A percentile compares a stretch with the other conserved stretches of the same genome.
These are phyloP conservation scores for Trametes elegans DNA, from an alignment of 768 basidiomycete genomes.

Conservation along the genomic window DNA sequence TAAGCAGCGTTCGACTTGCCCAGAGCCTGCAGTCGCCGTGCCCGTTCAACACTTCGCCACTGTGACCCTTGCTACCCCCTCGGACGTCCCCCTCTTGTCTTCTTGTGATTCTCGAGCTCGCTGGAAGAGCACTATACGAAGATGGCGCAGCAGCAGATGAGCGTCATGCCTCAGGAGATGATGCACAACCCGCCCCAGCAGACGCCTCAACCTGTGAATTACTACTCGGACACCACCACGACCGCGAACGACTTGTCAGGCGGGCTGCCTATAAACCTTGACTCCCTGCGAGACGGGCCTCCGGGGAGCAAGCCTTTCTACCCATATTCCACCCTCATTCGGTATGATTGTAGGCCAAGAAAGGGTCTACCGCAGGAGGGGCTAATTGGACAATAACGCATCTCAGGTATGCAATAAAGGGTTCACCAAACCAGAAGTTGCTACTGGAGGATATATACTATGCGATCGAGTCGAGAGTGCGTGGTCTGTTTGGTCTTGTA, in stretches of 20 bases:
- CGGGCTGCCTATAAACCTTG: slow-evolving; percentile 82
- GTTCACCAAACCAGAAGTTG: slow-evolving; percentile 83
- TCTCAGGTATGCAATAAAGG: slow-evolving; percentile 84
- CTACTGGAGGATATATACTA: slow-evolving; percentile 90
- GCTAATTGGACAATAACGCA: slow-evolving; percentile 2
- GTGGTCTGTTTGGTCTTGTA: slow-evolving; percentile 28
- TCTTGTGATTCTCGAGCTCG: not conserved
- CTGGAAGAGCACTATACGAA: slow-evolving; percentile 21
- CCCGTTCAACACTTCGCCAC: slow-evolving; percentile 21
- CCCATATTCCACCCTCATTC: slow-evolving; percentile 87
- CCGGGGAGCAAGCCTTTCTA: slow-evolving; percentile 90
- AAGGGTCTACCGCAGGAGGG: not conserved
- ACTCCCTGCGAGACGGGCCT: slow-evolving; percentile 82
- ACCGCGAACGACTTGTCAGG: slow-evolving; percentile 74
- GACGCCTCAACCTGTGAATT: slow-evolving; percentile 38
- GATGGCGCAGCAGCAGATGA: slow-evolving; percentile 44
- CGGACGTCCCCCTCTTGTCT: slow-evolving; percentile 11
- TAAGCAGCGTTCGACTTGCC: slow-evolving; percentile 27
- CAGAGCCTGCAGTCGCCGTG: slow-evolving; percentile 29
- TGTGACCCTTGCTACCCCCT: slow-evolving; percentile 4
- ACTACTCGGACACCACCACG: slow-evolving; percentile 58
- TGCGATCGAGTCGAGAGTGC: slow-evolving; percentile 83
- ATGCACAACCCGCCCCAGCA: slow-evolving; percentile 36
- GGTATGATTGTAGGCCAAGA: slow-evolving; percentile 46
- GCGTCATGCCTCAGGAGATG: slow-evolving; percentile 65